Evolutionary conservation across 495 filamentous ascomycete species (phyloP).

Genomic region (Aspergillus bridgeri): DNA sequence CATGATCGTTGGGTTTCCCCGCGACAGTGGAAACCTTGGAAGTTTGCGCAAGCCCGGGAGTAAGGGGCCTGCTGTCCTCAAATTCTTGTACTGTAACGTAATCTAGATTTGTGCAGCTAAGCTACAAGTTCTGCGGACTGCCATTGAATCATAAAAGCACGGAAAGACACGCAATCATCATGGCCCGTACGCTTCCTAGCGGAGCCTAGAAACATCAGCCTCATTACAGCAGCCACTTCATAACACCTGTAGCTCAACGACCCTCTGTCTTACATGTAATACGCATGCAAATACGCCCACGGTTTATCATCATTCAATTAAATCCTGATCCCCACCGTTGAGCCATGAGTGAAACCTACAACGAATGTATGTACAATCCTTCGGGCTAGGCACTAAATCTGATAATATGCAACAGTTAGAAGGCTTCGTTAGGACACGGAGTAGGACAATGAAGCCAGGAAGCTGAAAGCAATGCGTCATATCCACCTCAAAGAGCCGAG

Average conservation of each 20-base stretch:
- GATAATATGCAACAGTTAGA: not conserved
- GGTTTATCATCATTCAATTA: not conserved
- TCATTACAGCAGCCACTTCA: not conserved
- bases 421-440: not conserved
- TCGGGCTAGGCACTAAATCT: not conserved
- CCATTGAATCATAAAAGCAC: no score
- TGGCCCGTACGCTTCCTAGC: no score
- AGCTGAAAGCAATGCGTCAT: not conserved
- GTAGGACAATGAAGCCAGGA: not conserved
- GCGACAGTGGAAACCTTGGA: not conserved
- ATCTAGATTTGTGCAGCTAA: no score
- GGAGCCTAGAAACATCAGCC: not conserved
- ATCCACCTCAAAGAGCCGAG: not conserved
- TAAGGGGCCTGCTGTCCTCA: no score
- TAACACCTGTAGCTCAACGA: not conserved
- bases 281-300: not conserved
- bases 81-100: no score
- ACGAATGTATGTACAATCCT: not conserved
- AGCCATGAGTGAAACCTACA: no score
- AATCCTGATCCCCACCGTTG: no score
- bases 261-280: not conserved
- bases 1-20: not conserved
- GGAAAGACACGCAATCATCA: no score
- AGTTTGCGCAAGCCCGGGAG: not conserved
- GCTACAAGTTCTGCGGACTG: no score